Evolutionary conservation across 257 asterid genomes (phyloP).

Genomic region (Solanum virginianum): DNA sequence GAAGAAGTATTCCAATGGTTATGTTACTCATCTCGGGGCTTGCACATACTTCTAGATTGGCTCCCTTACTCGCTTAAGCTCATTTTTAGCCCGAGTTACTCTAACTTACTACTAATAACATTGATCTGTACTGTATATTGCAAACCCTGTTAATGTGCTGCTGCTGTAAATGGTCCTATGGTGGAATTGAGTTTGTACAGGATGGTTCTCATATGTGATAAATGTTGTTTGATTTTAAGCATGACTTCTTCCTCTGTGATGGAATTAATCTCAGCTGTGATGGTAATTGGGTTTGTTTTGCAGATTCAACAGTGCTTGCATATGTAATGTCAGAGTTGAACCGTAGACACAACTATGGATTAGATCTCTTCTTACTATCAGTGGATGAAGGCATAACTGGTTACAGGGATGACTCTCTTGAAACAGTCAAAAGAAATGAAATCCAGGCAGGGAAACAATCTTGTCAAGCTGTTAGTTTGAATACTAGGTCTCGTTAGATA

Average conservation of each 20-base stretch:
- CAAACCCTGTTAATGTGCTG: background rate
- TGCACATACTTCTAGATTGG: background rate
- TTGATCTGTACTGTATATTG: background rate
- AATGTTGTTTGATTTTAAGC: background rate
- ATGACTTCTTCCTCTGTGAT: background rate
- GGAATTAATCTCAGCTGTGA: background rate
- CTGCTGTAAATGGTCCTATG: background rate
- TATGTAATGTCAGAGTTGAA: slow-evolving; percentile 82
- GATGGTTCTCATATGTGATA: background rate
- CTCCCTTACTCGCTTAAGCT: background rate
- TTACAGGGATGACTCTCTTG: slow-evolving; percentile 94
- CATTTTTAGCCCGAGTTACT: background rate
- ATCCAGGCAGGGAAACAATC: slow-evolving; percentile 43
- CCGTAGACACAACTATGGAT: slow-evolving; percentile 69
- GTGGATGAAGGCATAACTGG: slow-evolving; percentile 98
- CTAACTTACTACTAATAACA: background rate
- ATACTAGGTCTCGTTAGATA: background rate
- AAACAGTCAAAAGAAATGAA: slow-evolving; percentile 96
- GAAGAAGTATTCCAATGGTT: background rate
- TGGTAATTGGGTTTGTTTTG: background rate
- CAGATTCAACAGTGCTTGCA: slow-evolving; percentile 98
- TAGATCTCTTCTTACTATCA: slow-evolving; percentile 89
- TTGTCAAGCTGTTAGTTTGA: background rate
- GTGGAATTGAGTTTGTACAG: background rate
- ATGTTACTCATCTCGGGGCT: background rate